These are phyloP conservation scores for Fusarium decemcellulare DNA, from an alignment of 2,329 filamentous ascomycete species.

Conservation along the genomic window DNA sequence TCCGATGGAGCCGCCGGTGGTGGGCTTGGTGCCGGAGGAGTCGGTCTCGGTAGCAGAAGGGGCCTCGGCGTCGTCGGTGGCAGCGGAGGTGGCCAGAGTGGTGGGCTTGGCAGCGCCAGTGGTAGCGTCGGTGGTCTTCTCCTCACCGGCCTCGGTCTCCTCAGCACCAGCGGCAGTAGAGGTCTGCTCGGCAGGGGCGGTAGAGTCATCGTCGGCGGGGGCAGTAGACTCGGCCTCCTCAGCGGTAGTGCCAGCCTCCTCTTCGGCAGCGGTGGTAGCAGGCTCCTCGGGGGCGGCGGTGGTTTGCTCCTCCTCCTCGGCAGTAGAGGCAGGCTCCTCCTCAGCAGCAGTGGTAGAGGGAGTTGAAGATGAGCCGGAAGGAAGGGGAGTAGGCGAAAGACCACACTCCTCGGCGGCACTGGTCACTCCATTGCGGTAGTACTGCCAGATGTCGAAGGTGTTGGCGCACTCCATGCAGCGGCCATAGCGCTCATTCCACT, in stretches of 20 bases:
- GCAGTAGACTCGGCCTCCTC: not conserved
- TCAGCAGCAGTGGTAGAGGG: constrained; percentile 10
- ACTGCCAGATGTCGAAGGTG: constrained; percentile 60
- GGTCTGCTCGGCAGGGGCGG: not conserved
- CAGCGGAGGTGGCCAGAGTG: constrained; percentile 4
- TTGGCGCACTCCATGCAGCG: constrained; percentile 60
- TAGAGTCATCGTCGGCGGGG: not conserved
- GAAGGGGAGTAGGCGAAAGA: constrained; percentile 32
- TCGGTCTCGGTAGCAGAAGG: not conserved
- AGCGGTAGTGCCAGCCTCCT: constrained; percentile 1
- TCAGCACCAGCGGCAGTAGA: not conserved
- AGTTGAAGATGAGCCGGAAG: constrained; percentile 22
- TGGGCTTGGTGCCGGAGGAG: constrained; percentile 10
- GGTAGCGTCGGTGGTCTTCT: not conserved
- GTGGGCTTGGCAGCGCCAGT: not conserved
- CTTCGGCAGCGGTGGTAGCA: not conserved
- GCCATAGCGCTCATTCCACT: constrained; percentile 57
- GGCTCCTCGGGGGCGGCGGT: not conserved
- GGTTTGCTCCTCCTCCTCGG: not conserved
- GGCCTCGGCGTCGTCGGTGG: not conserved
- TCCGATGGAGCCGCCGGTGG: constrained; percentile 23
- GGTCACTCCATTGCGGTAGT: constrained; percentile 57
- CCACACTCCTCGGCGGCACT: constrained; percentile 50
- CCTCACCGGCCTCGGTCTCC: not conserved
- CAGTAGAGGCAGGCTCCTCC: constrained; percentile 5